Conservation (phyloP, 768 basidiomycete species). For the Sarcomyxa edulis region DNA sequence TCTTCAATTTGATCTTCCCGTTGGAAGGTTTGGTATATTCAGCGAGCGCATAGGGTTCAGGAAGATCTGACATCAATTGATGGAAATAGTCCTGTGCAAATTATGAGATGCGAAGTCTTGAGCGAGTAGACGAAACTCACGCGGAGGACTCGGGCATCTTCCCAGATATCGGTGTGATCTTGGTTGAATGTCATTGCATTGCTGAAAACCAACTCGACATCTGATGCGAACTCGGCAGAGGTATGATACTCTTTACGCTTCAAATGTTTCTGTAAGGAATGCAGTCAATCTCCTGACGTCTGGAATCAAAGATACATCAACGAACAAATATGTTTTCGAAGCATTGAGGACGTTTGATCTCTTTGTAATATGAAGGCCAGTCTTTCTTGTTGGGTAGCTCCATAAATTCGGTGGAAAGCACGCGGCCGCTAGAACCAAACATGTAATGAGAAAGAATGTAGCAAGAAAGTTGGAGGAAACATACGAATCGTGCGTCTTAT, state of each 20-base stretch:
- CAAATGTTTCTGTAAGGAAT: conserved; percentile 68
- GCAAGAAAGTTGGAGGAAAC: conserved; percentile 18
- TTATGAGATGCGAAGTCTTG: conserved; percentile 8
- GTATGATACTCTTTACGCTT: conserved; percentile 74
- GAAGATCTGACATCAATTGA: conserved; percentile 73
- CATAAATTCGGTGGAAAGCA: conserved; percentile 74
- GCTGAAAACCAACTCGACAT: conserved; percentile 85
- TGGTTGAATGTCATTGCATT: conserved; percentile 89
- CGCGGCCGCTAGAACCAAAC: conserved; percentile 51
- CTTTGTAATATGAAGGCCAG: conserved; percentile 76
- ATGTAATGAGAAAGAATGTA: conserved; percentile 1
- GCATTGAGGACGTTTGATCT: conserved; percentile 75
- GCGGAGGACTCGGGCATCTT: conserved; percentile 64
- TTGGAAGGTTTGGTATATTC: conserved; percentile 52
- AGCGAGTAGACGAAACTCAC: conserved; percentile 31
- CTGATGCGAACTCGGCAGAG: conserved; percentile 69
- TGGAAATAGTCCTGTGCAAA: conserved; percentile 61
- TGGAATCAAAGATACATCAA: conserved; percentile 8
- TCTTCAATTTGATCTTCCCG: conserved; percentile 71
- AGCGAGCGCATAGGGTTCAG: conserved; percentile 56
- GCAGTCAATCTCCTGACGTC: conserved; percentile 10
- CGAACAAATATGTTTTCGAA: conserved; percentile 73
- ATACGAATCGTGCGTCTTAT: conserved; percentile 67
- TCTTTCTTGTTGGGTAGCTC: conserved; percentile 74
- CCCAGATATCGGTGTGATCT: conserved; percentile 80